These are phyloP conservation scores for Fusarium compactum DNA, from an alignment of 2,329 filamentous ascomycete genomes.

Conservation along the genomic window DNA sequence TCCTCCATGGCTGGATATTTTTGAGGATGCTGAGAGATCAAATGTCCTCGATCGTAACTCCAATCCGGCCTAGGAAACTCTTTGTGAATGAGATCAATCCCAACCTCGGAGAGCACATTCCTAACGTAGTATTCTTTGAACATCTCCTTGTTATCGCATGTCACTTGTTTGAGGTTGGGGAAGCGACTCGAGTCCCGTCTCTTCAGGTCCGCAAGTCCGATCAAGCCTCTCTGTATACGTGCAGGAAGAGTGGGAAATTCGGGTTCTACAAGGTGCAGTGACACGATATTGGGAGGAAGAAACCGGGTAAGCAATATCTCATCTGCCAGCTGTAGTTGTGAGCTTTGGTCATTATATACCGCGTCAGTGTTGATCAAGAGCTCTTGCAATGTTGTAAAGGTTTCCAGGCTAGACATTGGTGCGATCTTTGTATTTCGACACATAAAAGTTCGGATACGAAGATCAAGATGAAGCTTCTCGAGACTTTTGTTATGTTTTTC, in stretches of 20 bases:
- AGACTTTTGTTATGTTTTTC: constrained; percentile 8
- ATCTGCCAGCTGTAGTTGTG: not conserved
- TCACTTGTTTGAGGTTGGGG: not conserved
- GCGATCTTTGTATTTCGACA: not conserved
- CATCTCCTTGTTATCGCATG: not conserved
- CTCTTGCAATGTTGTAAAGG: constrained; percentile 16
- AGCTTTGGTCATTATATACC: not conserved
- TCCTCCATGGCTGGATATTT: not conserved
- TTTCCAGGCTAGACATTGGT: constrained; percentile 8
- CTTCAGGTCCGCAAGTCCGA: not conserved
- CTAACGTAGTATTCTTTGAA: not conserved
- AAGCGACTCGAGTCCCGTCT: not conserved
- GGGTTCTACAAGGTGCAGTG: not conserved
- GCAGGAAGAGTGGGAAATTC: not conserved
- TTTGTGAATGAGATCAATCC: not conserved
- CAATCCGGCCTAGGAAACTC: not conserved
- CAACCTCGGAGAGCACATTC: not conserved
- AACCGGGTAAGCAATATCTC: not conserved
- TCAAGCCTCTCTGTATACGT: not conserved
- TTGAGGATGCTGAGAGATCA: not conserved
- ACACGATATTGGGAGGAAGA: not conserved
- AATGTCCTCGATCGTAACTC: not conserved
- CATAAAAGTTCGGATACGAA: not conserved
- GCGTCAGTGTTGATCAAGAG: constrained; percentile 19
- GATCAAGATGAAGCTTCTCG: constrained; percentile 25